Conservation (phyloP, 441 rosid genomes). For the Adansonia gregorii region DNA sequence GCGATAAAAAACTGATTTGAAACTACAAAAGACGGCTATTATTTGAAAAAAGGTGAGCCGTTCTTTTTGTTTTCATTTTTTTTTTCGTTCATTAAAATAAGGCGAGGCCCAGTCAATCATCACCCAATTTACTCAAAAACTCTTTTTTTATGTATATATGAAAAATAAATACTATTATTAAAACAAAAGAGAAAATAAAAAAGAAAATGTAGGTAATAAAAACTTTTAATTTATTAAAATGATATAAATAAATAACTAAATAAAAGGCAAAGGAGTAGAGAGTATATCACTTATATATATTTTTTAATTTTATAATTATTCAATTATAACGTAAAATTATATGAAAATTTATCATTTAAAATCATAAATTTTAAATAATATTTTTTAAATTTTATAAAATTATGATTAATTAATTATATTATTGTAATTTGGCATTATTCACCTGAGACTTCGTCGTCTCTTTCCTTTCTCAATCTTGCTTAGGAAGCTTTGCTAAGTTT, state of each 20-base stretch:
- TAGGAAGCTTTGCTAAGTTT: constrained; percentile 23
- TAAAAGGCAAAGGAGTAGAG: no score
- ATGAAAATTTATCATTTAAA: no score
- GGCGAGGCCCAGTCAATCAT: constrained; percentile 3
- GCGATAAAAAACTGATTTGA: constrained; percentile 23
- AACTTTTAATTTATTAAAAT: neutral
- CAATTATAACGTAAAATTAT: no score
- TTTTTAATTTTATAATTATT: no score
- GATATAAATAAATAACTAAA: neutral
- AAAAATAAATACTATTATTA: no score
- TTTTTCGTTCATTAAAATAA: neutral
- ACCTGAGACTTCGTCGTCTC: constrained; percentile 35
- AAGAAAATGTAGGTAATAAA: neutral
- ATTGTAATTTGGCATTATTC: constrained; percentile 14
- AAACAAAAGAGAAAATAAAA: neutral
- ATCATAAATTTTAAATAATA: no score
- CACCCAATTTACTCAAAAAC: no score
- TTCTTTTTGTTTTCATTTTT: constrained; percentile 40
- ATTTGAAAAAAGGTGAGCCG: constrained; percentile 43
- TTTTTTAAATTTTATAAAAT: no score
- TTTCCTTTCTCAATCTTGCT: constrained; percentile 28
- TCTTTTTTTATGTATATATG: no score
- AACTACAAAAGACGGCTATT: constrained; percentile 48
- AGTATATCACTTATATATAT: no score
- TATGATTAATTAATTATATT: no score